These are phyloP conservation scores for Polygonum aviculare DNA, from an alignment of 148 eudicot genomes.

Conservation along the genomic window DNA sequence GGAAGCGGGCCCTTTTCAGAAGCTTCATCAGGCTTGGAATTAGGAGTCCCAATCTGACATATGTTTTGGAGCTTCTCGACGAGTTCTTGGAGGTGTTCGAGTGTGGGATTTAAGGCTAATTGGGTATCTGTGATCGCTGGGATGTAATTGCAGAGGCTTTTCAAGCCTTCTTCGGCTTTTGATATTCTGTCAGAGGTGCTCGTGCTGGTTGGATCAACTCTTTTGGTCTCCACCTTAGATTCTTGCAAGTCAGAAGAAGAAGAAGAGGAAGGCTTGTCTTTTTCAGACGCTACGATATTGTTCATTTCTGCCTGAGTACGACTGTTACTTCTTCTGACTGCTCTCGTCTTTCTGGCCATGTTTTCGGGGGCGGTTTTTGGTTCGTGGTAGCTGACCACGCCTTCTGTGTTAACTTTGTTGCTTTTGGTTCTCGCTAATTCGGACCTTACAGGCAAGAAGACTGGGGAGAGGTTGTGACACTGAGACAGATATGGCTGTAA, in stretches of 20 bases:
- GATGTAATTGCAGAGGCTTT: conserved; percentile 22
- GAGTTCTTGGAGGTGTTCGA: conserved; percentile 24
- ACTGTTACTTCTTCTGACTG: conserved; percentile 7
- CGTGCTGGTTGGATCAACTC: conserved; percentile 40
- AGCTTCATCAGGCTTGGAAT: not conserved
- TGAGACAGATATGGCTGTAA: conserved; percentile 43
- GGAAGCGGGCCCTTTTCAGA: not conserved
- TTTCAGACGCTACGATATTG: conserved; percentile 13
- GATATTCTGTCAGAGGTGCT: conserved; percentile 35
- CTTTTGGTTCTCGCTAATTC: conserved; percentile 17
- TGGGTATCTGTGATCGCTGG: conserved; percentile 35
- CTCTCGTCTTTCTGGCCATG: conserved; percentile 16
- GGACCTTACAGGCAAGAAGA: conserved; percentile 34
- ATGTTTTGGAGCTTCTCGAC: conserved; percentile 21
- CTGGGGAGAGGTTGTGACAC: conserved; percentile 31
- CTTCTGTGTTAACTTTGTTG: not conserved
- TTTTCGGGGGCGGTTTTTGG: conserved; percentile 11
- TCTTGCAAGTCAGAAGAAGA: conserved; percentile 33
- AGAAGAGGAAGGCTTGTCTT: conserved; percentile 21
- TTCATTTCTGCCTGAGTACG: conserved; percentile 8
- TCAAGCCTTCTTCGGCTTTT: conserved; percentile 36
- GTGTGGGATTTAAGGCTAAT: conserved; percentile 14
- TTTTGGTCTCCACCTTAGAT: conserved; percentile 39
- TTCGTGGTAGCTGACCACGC: conserved; percentile 5
- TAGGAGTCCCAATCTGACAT: conserved; percentile 1